Evolutionary conservation across 140 eudicot species (phyloP).

Genomic region (Stevia rebaudiana): DNA sequence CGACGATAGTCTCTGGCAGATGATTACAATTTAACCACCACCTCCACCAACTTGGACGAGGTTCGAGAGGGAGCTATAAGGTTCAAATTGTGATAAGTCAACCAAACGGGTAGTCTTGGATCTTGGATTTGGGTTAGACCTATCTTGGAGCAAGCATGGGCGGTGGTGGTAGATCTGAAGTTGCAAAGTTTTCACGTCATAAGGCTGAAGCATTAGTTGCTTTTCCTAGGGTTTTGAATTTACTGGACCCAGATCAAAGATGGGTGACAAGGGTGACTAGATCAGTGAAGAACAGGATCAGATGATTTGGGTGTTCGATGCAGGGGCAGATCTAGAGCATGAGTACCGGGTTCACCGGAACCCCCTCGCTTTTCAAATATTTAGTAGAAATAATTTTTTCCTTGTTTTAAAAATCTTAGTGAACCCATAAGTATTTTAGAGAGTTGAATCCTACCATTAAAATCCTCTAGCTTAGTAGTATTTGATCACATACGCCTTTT

Average conservation of each 20-base stretch:
- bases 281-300: constrained; percentile 62
- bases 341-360: too few relatives aligned
- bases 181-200: constrained; percentile 95
- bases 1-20: too few relatives aligned
- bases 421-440: too few relatives aligned
- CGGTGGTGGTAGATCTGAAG: constrained; percentile 90
- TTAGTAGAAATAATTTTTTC: too few relatives aligned
- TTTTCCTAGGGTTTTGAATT: constrained; percentile 77
- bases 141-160: constrained; percentile 78
- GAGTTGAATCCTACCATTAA: too few relatives aligned
- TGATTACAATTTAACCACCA: too few relatives aligned
- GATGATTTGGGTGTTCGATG: constrained; percentile 75
- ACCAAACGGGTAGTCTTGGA: constrained; percentile 44
- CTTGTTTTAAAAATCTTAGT: too few relatives aligned
- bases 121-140: constrained; percentile 78
- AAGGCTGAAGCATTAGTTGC: constrained; percentile 94
- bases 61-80: constrained; percentile 58
- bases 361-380: too few relatives aligned
- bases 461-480: too few relatives aligned
- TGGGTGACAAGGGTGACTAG: constrained; percentile 72
- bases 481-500: too few relatives aligned
- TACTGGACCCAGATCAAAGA: constrained; percentile 47
- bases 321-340: too few relatives aligned
- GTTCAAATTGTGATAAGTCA: constrained; percentile 58
- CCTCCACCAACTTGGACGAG: too few relatives aligned